A percentile compares a stretch with the other conserved stretches of the same genome.
phyloP scores from a whole-genome alignment of 1,284 basidiomycete genomes.

The Gymnopus androsaceus region DNA sequence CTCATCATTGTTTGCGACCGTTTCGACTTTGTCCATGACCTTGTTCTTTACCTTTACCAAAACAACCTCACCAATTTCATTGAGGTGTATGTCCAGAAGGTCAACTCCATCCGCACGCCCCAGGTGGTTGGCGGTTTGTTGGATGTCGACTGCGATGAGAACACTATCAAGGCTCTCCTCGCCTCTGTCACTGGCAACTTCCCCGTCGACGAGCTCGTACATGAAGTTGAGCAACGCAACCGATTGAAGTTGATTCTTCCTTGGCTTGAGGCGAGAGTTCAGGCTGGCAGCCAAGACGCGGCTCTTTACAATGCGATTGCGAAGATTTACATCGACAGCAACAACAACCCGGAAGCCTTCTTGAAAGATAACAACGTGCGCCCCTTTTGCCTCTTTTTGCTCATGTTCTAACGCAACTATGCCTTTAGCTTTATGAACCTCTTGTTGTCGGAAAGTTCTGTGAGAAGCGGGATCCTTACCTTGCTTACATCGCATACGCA shows the following conservation, averaged over 20 bases:
- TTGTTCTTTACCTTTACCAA: slow-evolving; percentile 98
- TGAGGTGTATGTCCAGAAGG: slow-evolving; percentile 98
- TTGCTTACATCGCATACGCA: slow-evolving; percentile 99
- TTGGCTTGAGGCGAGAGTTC: slow-evolving; percentile 93
- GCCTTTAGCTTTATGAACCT: slow-evolving; percentile 87
- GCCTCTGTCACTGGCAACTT: slow-evolving; percentile 96
- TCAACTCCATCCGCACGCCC: slow-evolving; percentile 97
- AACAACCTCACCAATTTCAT: slow-evolving; percentile 97
- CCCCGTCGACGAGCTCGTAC: slow-evolving; percentile 96
- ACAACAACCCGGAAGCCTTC: slow-evolving; percentile 97
- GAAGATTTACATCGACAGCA: slow-evolving; percentile 98
- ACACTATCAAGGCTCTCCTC: slow-evolving; percentile 92
- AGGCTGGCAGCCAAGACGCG: slow-evolving; percentile 89
- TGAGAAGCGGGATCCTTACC: slow-evolving; percentile 97
- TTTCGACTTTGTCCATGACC: slow-evolving; percentile 99
- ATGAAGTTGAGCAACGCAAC: slow-evolving; percentile 96
- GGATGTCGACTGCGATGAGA: slow-evolving; percentile 98
- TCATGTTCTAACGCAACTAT: slow-evolving; percentile 6
- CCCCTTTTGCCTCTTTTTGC: slow-evolving; percentile 13
- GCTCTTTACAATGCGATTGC: slow-evolving; percentile 96
- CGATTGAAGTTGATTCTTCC: slow-evolving; percentile 96
- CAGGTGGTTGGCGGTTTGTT: slow-evolving; percentile 97
- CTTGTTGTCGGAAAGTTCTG: slow-evolving; percentile 98
- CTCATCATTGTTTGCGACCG: slow-evolving; percentile 99
- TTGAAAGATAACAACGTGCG: slow-evolving; percentile 96